phyloP scores from a whole-genome alignment of 208 protist genomes.

The Leishmania mexicana region DNA sequence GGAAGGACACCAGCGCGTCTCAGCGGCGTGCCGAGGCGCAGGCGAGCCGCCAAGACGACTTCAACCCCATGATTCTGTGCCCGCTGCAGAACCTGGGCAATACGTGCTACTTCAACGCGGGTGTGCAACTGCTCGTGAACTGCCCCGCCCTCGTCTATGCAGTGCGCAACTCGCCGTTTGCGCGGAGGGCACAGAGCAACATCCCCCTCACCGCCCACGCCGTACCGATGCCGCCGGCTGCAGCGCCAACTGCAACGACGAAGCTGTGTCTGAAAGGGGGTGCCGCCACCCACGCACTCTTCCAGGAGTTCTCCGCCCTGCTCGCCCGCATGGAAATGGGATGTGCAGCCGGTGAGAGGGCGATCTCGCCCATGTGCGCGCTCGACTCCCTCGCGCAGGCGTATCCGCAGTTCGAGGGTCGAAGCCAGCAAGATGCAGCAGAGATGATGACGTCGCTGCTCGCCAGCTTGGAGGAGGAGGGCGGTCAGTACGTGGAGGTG shows the following conservation, averaged over 20 bases:
- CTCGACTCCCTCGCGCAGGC: conserved; percentile 64
- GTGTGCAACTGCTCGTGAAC: conserved; percentile 94
- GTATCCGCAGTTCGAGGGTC: conserved; percentile 79
- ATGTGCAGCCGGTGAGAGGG: conserved; percentile 11
- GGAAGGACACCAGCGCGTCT: conserved; percentile 10
- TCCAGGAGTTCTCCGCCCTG: conserved; percentile 50
- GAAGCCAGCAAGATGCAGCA: conserved; percentile 85
- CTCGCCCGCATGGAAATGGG: conserved; percentile 67
- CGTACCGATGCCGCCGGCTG: not conserved
- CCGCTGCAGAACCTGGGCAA: conserved; percentile 96
- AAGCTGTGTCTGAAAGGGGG: conserved; percentile 37
- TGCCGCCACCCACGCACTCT: conserved; percentile 42
- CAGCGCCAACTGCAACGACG: not conserved
- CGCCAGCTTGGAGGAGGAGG: conserved; percentile 75
- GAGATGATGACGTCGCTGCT: conserved; percentile 85
- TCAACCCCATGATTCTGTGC: conserved; percentile 65
- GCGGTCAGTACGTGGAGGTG: conserved; percentile 51
- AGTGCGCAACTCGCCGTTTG: conserved; percentile 51
- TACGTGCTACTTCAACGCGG: conserved; percentile 98
- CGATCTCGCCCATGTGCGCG: conserved; percentile 51
- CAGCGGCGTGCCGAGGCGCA: conserved; percentile 23
- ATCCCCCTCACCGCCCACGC: not conserved
- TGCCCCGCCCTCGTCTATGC: conserved; percentile 75
- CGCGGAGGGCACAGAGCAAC: not conserved
- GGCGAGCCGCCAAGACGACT: conserved; percentile 25